Base-by-base conservation (phyloP, 2,329 filamentous ascomycete genomes). In the Pseudogymnoascus sp. region DNA sequence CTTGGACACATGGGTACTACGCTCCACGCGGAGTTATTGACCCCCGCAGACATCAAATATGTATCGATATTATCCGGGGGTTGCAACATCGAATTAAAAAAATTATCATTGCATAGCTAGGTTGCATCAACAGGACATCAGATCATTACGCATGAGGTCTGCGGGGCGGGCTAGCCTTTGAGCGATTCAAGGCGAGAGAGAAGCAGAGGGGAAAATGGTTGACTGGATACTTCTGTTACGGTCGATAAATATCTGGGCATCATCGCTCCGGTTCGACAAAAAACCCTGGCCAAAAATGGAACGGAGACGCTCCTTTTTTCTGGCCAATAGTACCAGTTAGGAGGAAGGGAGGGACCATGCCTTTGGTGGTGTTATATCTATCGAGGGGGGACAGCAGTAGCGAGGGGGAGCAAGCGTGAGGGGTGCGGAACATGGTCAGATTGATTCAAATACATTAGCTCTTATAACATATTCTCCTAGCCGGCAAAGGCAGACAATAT, bases 271-370 rank as follows among this genome's bases (percentile, higher is more conserved):
- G 6, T 60, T 60, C 35, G 35, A 67, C 42, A 70, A 69, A 67
- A 70, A 69, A 67, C 65, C 68, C 63, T 65, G 66, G 60, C 64
- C 64, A 70, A 69, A 69, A 68, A 68, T 67, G 69, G 70, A 69
- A 33, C 23, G 35, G 59, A 60, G 7, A 2, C 11, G 33, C 2
- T 60, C 35, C 23, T 59, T 23, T 31, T 60, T 31, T 60, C n/a
- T 23, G 59, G n/a, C 67, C 33, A 69, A 68, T 65, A 69, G 68
- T 66, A 69, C 64, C 65, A 67, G 60, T 65, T 66, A 70, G 70
- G 68, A 70, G 70, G 70, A 68, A 69, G 70, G 70, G 67, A 71
- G 68, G 71, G 68, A 69, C 70, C 69, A 70, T 68, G 61, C 64
- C 66, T 66, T 66, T 66, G 64, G 67, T 65, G 65, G 66, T 33